Percentiles rank a stretch among this genome's conserved stretches.
Evolutionary conservation across 495 filamentous ascomycete genomes (phyloP).

Genomic region (Neurospora tetrasperma): DNA sequence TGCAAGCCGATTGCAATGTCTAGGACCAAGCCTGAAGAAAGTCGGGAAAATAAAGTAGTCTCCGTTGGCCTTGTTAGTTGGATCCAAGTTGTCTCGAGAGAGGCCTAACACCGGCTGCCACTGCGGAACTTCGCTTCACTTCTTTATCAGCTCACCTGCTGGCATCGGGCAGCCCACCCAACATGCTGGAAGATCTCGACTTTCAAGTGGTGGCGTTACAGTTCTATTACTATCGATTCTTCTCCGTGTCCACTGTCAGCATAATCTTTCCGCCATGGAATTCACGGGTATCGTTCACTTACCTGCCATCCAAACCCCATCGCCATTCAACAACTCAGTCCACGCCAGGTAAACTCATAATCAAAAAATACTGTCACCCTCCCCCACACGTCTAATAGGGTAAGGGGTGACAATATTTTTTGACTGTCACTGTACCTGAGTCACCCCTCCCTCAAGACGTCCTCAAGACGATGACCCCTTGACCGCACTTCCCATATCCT

Average conservation of each 20-base stretch:
- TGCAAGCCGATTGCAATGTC: too few species aligned
- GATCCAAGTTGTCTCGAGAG: too few species aligned
- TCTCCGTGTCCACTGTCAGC: neutral
- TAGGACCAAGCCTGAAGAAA: too few species aligned
- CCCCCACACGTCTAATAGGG: too few species aligned
- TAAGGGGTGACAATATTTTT: too few species aligned
- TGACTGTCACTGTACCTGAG: too few species aligned
- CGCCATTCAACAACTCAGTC: neutral
- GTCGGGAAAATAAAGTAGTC: too few species aligned
- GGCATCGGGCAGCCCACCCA: neutral
- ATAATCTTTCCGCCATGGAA: neutral
- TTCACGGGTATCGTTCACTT: neutral
- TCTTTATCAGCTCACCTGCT: neutral
- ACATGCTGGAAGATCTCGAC: neutral
- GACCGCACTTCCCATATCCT: slow-evolving; percentile 52
- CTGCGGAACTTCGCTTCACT: neutral
- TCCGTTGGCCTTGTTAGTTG: too few species aligned
- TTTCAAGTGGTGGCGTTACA: neutral
- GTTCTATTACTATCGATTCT: neutral
- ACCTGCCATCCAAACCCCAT: neutral
- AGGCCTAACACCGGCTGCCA: too few species aligned
- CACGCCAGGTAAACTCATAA: too few species aligned
- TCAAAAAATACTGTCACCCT: too few species aligned
- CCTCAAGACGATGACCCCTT: neutral
- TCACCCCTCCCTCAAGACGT: too few species aligned